Evolutionary conservation across 352 stramenopile genomes (phyloP), one percentile per base, ranked within the genome.

Genomic region (Pythium biforme): DNA sequence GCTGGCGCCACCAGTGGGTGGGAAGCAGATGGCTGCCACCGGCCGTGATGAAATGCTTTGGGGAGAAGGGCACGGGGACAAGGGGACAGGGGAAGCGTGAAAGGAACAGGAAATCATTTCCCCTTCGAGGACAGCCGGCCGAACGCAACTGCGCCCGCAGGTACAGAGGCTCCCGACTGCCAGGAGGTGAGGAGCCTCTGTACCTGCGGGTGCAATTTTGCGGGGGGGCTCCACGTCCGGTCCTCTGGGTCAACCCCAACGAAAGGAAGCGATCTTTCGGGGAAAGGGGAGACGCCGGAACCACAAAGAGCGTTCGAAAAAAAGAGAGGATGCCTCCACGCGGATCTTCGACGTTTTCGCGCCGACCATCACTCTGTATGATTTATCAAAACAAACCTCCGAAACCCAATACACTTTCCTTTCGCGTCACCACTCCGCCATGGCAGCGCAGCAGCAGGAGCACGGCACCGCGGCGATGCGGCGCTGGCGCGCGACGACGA

Each of bases 221-320:
- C 47, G 17, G 15, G 50, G 22, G 37, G 23, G 48, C 39, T 1
- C 40, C 33, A 23, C 39, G 15, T 60, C 54, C 40, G 7, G 39
- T 60, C 54, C 37, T 23, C 41, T 33, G 29, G 29, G 29, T 33
- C 29, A 9, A 11, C 29, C 20, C 31, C n/a, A 56, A 56, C 34
- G 22, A 52, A 40, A 52, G 8, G 29, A 29, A 56, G 47, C 49
- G 49, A 66, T 66, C 59, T 59, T 66, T 55, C 19, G 37, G 48
- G 34, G 58, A 34, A 58, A 57, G 15, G 29, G 56, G 39, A 40
- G 39, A 53, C 46, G 45, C 27, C 33, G 37, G 34, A 64, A 56
- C 26, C 14, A 54, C 25, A 9, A 10, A 4, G 19, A 12, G 11
- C 48, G 34, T 40, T 40, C 34, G 34, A 47, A 58, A 33, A 47